These are phyloP conservation scores for Rhodamnia argentea DNA, from an alignment of 345 rosid genomes.

Conservation along the genomic window DNA sequence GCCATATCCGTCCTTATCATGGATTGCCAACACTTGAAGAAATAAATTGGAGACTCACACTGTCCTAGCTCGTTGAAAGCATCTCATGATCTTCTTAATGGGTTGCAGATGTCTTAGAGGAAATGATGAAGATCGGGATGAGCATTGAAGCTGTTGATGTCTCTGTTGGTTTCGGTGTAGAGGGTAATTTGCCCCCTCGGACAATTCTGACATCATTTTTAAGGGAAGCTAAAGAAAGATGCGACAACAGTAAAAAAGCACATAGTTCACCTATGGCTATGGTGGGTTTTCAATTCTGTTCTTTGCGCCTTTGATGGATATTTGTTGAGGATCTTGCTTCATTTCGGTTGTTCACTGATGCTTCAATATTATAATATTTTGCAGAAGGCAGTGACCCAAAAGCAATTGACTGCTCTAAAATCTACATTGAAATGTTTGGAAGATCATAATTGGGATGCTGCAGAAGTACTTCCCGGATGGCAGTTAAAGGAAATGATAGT, in stretches of 20 bases:
- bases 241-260: constrained; percentile 25
- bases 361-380: neutral
- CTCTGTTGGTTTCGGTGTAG: constrained; percentile 41
- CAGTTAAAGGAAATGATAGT: constrained; percentile 36
- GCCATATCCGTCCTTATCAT: neutral
- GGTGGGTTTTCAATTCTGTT: neutral
- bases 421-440: constrained; percentile 48
- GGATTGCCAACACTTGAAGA: neutral
- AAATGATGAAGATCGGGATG: constrained; percentile 39
- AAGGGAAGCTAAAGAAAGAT: constrained; percentile 36
- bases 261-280: constrained; percentile 28
- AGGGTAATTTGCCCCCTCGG: constrained; percentile 44
- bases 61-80: neutral
- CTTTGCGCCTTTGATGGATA: neutral
- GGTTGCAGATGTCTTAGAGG: constrained; percentile 40
- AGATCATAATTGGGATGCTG: constrained; percentile 37
- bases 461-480: constrained; percentile 40
- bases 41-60: neutral
- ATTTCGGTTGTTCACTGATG: neutral
- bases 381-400: constrained; percentile 47
- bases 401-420: constrained; percentile 31
- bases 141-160: constrained; percentile 57
- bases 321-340: neutral
- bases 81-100: neutral
- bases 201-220: constrained; percentile 37